Percentiles rank a stretch among this genome's conserved stretches.
These are phyloP conservation scores for Dioszegia aurantiaca DNA, from an alignment of 768 basidiomycete species.

Conservation along the genomic window DNA sequence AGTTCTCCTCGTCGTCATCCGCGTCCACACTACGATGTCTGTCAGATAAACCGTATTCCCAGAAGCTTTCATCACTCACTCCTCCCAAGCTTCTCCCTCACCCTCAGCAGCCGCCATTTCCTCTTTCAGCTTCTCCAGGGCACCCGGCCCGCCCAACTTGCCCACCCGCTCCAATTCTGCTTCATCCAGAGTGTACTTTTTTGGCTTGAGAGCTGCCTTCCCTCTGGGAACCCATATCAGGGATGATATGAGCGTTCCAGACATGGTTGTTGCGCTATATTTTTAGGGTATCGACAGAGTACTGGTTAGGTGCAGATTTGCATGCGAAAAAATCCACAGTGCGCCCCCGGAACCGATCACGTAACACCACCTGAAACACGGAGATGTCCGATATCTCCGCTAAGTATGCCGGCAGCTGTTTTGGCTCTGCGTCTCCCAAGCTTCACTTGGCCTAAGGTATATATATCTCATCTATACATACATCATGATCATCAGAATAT, in stretches of 20 bases:
- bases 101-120: slow-evolving; percentile 72
- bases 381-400: background rate
- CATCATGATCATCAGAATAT: slow-evolving; percentile 6
- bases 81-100: slow-evolving; percentile 75
- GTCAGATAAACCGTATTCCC: no score
- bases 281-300: background rate
- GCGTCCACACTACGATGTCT: slow-evolving; percentile 16
- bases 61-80: slow-evolving; percentile 70
- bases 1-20: slow-evolving; percentile 6
- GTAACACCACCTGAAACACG: background rate
- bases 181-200: slow-evolving; percentile 86
- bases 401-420: no score
- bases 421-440: background rate
- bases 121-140: slow-evolving; percentile 75
- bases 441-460: no score
- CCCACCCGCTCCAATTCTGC: slow-evolving; percentile 85
- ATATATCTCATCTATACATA: background rate
- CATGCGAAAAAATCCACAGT: slow-evolving; percentile 2
- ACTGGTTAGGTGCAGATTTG: background rate
- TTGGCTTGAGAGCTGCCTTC: slow-evolving; percentile 68
- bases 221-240: slow-evolving; percentile 72
- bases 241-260: slow-evolving; percentile 51
- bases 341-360: background rate
- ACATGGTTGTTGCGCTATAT: slow-evolving; percentile 54
- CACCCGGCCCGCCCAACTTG: slow-evolving; percentile 84